phyloP scores from a whole-genome alignment of 73 alveolate genomes.

The Paramecium sonneborni region DNA sequence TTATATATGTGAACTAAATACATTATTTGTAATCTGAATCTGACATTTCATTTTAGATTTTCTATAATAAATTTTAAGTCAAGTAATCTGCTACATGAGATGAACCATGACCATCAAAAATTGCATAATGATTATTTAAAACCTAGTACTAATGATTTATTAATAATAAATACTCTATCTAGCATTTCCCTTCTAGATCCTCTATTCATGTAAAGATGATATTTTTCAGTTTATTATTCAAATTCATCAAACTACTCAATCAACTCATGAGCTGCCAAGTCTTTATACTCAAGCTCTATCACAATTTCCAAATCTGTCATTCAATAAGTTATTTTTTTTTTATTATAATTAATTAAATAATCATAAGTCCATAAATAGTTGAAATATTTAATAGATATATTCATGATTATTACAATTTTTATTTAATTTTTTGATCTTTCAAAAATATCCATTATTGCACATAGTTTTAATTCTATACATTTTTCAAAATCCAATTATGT shows the following conservation, averaged over 20 bases:
- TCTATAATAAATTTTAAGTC: not conserved
- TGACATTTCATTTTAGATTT: not conserved
- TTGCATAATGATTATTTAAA: not conserved
- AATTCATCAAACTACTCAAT: slow-evolving; percentile 20
- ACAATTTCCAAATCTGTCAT: slow-evolving; percentile 4
- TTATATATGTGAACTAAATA: not conserved
- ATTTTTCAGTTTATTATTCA: not conserved
- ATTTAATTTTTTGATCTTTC: not conserved
- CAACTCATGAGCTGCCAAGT: not conserved
- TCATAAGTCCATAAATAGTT: not conserved
- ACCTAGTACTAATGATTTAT: not conserved
- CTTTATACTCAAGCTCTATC: not conserved
- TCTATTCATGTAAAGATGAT: slow-evolving; percentile 52
- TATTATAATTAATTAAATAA: not conserved
- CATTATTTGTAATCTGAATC: not conserved
- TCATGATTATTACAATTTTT: not conserved
- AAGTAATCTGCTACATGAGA: slow-evolving; percentile 1
- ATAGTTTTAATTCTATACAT: not conserved
- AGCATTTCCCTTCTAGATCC: slow-evolving; percentile 43
- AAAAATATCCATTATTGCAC: not conserved
- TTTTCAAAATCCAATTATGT: slow-evolving; percentile 19
- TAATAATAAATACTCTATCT: slow-evolving; percentile 7
- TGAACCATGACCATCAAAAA: slow-evolving; percentile 52
- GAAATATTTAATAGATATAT: not conserved
- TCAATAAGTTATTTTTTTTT: slow-evolving; percentile 43